phyloP scores from a whole-genome alignment of 75 land plant genomes.

The Picea glauca region DNA sequence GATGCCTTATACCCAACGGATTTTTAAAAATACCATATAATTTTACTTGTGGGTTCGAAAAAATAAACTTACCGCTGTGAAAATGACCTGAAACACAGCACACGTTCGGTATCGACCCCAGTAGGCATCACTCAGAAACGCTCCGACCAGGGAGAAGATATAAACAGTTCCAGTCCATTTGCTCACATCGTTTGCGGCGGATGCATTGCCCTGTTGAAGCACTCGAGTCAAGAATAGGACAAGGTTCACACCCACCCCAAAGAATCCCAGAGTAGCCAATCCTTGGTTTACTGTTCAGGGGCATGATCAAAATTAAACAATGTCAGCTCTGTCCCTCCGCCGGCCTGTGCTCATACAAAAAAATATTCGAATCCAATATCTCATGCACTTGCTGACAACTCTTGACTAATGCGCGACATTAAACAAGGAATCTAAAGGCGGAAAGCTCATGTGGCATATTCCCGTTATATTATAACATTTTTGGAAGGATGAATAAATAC shows the following conservation, averaged over 20 bases:
- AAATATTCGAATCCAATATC: neutral
- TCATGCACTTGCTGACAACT: neutral
- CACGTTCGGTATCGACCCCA: conserved; percentile 74
- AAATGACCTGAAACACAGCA: conserved; percentile 56
- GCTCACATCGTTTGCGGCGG: conserved; percentile 67
- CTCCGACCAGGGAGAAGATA: conserved; percentile 72
- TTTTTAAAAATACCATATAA: no score
- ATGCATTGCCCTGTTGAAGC: conserved; percentile 52
- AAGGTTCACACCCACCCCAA: conserved; percentile 71
- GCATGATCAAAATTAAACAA: neutral
- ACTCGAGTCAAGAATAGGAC: conserved; percentile 71
- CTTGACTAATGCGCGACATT: neutral
- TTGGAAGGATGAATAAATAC: neutral
- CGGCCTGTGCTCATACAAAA: neutral
- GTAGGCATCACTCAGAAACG: conserved; percentile 77
- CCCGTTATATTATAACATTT: neutral
- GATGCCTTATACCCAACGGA: no score
- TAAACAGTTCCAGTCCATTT: conserved; percentile 74
- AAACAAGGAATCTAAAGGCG: neutral
- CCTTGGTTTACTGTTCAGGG: conserved; percentile 50
- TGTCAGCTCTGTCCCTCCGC: neutral
- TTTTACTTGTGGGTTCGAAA: no score
- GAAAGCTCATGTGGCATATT: neutral
- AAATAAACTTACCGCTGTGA: conserved; percentile 32
- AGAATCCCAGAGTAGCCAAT: conserved; percentile 55